Base-by-base conservation (phyloP, 2,329 filamentous ascomycete genomes). In the Keithomyces neogunnii region DNA sequence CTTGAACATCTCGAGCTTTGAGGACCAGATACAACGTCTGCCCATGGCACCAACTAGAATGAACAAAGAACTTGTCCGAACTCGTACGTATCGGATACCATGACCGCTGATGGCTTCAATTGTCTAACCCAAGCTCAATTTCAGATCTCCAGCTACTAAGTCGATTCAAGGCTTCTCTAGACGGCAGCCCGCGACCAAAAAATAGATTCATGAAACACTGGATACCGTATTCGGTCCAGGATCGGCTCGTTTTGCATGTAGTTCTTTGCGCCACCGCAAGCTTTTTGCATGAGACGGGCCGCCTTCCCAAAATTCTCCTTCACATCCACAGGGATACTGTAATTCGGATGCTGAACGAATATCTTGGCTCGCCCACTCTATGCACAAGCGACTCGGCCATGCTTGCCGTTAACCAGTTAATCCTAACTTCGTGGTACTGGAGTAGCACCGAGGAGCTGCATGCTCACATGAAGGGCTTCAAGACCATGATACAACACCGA, bases 361-460 rank as follows among this genome's bases (percentile, higher is more conserved):
- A 74, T 40, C 68, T 80, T 13, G 63, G 63, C 38, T 60, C 66
- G 19, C 56, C 66, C 3, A 57, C 60, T 2, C 59, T 64, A 19
- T 62, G 66, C n/a, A 69, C 69, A 0, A 71, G 65, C 49, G 75
- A 78, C 54, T 68, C 71, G 33, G 69, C 71, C 3, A 70, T 79
- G 39, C 68, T 75, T 4, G 73, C 68, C 3, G 73, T 77, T 4
- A 62, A 73, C 1, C 76, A 78, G 57, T 67, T 78, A 53, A 68
- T 75, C 28, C 61, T 75, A 29, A 70, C 76, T 45, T 76, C 77
- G 52, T 80, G 77, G 76, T 78, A 77, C 57, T 78, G 75, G 74
- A 74, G 75, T 5, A 70, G 69, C 30, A 69, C 67, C 0, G 59
- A 66, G 38, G 71, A 74, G 53, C 63, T 78, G 9, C 65, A 68